A percentile compares a stretch with the other conserved stretches of the same genome.
Evolutionary conservation across 164 flowering plant genomes (phyloP).

Genomic region (Houttuynia cordata): DNA sequence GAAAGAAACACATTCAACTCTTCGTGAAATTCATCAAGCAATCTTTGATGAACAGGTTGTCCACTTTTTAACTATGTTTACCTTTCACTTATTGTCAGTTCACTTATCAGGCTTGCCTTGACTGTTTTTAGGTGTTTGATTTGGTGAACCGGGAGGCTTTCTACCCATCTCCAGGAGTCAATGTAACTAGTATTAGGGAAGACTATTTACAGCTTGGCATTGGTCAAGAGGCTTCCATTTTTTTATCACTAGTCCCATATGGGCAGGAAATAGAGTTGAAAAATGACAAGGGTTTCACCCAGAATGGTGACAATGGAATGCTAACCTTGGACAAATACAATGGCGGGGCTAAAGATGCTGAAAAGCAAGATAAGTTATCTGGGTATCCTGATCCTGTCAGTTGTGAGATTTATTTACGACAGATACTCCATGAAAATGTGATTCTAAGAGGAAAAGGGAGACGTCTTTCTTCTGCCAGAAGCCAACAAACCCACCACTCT

Average conservation of each 20-base stretch:
- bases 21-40: constrained; percentile 72
- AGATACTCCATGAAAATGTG: constrained; percentile 64
- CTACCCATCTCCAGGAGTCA: constrained; percentile 44
- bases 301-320: constrained; percentile 25
- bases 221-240: constrained; percentile 62
- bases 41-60: constrained; percentile 81
- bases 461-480: constrained; percentile 18
- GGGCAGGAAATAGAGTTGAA: constrained; percentile 26
- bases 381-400: constrained; percentile 37
- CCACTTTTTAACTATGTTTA: neutral
- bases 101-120: neutral
- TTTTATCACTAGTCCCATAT: constrained; percentile 47
- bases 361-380: constrained; percentile 17
- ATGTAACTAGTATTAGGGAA: constrained; percentile 76
- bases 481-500: constrained; percentile 28
- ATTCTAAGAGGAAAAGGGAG: constrained; percentile 42
- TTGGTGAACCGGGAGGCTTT: constrained; percentile 86
- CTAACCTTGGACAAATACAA: constrained; percentile 32
- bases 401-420: constrained; percentile 75
- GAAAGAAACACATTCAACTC: constrained; percentile 43
- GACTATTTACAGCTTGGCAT: constrained; percentile 58
- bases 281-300: constrained; percentile 13
- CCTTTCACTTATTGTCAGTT: neutral
- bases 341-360: constrained; percentile 21
- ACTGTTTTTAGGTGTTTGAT: constrained; percentile 68